Evolutionary conservation across 768 basidiomycete species (phyloP), one percentile per base, ranked within the genome.

Genomic region (Xerocomellus intermedius): DNA sequence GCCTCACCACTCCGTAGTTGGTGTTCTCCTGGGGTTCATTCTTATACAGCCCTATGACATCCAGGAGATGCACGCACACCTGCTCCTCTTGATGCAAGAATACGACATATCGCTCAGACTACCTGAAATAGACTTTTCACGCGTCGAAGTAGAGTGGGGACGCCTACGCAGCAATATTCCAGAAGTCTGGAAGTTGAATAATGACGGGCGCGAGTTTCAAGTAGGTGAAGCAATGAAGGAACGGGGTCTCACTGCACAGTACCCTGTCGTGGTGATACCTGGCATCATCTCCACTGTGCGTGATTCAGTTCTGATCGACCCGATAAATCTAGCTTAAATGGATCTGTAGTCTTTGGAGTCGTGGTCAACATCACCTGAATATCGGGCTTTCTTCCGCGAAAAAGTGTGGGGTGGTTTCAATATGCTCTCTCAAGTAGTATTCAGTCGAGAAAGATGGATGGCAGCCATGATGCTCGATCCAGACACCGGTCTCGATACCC

Each of bases 401-500:
- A 88, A 92, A 67, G 68, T 87, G 7, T 87, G 86, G 86, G 86
- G 86, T 28, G 86, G 85, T 5, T 85, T 86, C 67, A 85, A 82
- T 44, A 94, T 93, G 93, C 69, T 95, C 37, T 83, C 89, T 2
- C 90, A 94, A 64, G 81, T 85, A 19, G 83, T 88, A 2, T 89
- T 92, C 68, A 90, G 92, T 67, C 84, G 85, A 59, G 89, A 96
- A 50, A 83, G 79, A 59, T 99, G 96, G 96, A 88, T 98, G 64
- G 69, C 85, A 21, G 87, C 93, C 0, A 85, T 98, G 76, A 85
- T 91, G 77, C 82, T 99, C 9, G 95, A 99, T 69, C 88, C 91
- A 0, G 77, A 86, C 17, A 97, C 95, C 0, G 96, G 96, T 0
- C 78, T 99, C 7, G 96, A 99, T 65, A 90, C 92, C 4, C 82